Conservation (phyloP, 371 early-diverging fungal genomes). For the Mortierella sp. region DNA sequence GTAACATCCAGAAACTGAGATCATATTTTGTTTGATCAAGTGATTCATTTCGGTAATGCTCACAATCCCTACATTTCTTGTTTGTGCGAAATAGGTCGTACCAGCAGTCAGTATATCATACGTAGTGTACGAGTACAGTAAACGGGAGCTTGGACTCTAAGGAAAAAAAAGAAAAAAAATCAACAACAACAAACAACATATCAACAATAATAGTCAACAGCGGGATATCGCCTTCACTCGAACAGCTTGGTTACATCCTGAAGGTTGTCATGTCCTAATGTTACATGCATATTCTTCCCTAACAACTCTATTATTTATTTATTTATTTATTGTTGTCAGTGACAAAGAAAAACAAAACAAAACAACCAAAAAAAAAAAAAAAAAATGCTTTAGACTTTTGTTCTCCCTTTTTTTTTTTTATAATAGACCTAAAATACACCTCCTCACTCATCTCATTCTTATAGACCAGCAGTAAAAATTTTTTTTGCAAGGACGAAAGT, state of each 20-base stretch:
- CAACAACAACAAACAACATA: too few species aligned
- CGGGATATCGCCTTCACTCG: too few species aligned
- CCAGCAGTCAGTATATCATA: slow-evolving; percentile 76
- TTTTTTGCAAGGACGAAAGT: background rate
- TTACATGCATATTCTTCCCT: background rate
- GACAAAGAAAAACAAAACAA: too few species aligned
- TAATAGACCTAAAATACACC: background rate
- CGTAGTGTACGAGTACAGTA: slow-evolving; percentile 73
- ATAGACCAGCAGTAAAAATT: background rate
- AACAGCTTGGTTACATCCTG: background rate
- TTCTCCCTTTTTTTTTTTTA: background rate
- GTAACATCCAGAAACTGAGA: slow-evolving; percentile 42
- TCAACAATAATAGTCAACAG: too few species aligned
- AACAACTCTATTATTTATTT: background rate
- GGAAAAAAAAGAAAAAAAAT: slow-evolving; percentile 5
- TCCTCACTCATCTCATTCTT: slow-evolving; percentile 4
- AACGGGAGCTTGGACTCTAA: slow-evolving; percentile 64
- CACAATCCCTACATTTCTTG: background rate
- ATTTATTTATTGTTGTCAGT: background rate
- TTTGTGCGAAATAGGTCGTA: slow-evolving; percentile 60
- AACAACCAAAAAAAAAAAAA: too few species aligned
- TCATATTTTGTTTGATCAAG: background rate
- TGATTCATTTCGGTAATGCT: too few species aligned
- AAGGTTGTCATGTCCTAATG: background rate
- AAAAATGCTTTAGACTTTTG: too few species aligned